phyloP scores from a whole-genome alignment of 2,329 filamentous ascomycete genomes.

The Colletotrichum sp. region DNA sequence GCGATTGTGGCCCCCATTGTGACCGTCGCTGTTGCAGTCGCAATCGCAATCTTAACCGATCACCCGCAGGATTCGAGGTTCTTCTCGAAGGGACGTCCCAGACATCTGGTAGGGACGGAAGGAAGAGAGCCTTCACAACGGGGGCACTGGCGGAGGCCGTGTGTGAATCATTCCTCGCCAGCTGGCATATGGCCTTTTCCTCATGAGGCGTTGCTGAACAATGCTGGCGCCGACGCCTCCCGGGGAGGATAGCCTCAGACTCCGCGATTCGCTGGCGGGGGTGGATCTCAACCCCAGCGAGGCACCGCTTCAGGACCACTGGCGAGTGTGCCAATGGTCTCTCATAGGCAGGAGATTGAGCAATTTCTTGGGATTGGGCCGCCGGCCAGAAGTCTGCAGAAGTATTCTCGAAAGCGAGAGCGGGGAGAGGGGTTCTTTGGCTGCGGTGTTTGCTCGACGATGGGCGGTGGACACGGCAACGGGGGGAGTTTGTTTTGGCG shows the following conservation, averaged over 20 bases:
- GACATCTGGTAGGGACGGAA: background rate
- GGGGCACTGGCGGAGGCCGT: background rate
- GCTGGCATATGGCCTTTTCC: background rate
- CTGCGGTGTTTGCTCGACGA: background rate
- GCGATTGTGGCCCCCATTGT: background rate
- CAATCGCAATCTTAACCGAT: background rate
- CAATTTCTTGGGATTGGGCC: slow-evolving; percentile 32
- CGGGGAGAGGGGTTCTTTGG: background rate
- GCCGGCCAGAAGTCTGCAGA: background rate
- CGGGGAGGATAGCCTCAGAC: background rate
- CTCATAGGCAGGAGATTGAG: slow-evolving; percentile 32
- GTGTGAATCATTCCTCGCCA: background rate
- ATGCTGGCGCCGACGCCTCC: background rate
- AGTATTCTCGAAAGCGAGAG: background rate
- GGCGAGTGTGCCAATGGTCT: slow-evolving; percentile 22
- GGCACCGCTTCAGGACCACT: slow-evolving; percentile 12
- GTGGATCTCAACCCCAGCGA: slow-evolving; percentile 16
- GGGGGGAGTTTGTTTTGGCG: slow-evolving; percentile 15
- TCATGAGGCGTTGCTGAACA: background rate
- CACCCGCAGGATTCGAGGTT: background rate
- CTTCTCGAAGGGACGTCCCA: background rate
- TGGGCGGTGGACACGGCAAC: slow-evolving; percentile 13
- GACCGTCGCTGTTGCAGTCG: background rate
- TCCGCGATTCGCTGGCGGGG: slow-evolving; percentile 29
- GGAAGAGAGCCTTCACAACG: background rate